Evolutionary conservation across 495 filamentous ascomycete species (phyloP), one percentile per base, ranked within the genome.

Genomic region (Neurospora terricola): DNA sequence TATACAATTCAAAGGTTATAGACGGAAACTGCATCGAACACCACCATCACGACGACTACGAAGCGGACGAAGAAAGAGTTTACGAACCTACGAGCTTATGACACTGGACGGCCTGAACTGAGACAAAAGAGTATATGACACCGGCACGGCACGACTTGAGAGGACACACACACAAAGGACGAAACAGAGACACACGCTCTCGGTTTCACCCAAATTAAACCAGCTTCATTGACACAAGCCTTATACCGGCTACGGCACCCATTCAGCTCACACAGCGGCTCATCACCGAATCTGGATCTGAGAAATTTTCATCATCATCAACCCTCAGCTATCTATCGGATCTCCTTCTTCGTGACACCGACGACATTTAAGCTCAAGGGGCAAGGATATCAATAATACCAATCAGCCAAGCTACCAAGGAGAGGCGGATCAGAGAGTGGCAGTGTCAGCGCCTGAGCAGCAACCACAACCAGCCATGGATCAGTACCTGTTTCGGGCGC

Each of bases 401-500:
- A 30, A 66, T 66, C 48, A 27, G 48, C 12, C 6, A 62, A 16
- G 43, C 12, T 62, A 27, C 5, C 48, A 30, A 30, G 23, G 12
- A 6, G 23, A 62, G 48, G 48, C 48, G 48, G 48, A 14, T 43
- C 18, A 43, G 12, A 14, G 11, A 59, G 48, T 23, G 6, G 14
- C 40, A 43, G 40, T 43, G 18, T 43, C 40, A 43, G 40, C 18
- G 14, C 18, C 18, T 43, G 40, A 27, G 3, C 11, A 21, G 48
- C 21, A 23, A 14, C 48, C 62, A 66, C 7, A 43, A 62, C 9
- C 18, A 72, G 79, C 73, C 39, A 88, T 88, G 87, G 87, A 88
- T 77, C 83, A 87, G 75, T 88, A 87, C 74, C 81, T 87, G 76
- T 88, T 88, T 66, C 76, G 79, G 69, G 30, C 69, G 2, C 80